phyloP scores from a whole-genome alignment of 331 rosid species.

The Telfairia occidentalis region DNA sequence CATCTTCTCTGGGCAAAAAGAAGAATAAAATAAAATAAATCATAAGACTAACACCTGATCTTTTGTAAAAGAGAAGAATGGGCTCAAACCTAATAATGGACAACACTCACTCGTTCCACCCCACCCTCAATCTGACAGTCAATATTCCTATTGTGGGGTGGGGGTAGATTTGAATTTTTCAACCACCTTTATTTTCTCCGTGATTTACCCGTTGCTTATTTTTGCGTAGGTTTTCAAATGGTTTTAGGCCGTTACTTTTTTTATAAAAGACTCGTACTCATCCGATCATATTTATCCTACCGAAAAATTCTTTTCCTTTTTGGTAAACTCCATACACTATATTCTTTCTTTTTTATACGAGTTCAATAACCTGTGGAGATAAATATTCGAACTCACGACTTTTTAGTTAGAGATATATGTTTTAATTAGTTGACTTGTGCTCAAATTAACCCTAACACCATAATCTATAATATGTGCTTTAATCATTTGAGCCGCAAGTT shows the following conservation, averaged over 20 bases:
- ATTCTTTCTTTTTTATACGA: too few relatives aligned
- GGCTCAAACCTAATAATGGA: conserved; percentile 5
- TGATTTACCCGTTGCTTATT: not conserved
- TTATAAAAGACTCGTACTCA: not conserved
- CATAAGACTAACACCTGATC: not conserved
- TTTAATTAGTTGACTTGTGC: too few relatives aligned
- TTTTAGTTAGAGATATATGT: too few relatives aligned
- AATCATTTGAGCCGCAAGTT: not conserved
- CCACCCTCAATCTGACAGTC: not conserved
- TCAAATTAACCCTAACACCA: too few relatives aligned
- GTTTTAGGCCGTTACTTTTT: not conserved
- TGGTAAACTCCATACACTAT: too few relatives aligned
- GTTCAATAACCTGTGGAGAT: too few relatives aligned
- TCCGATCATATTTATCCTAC: too few relatives aligned
- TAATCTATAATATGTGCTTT: too few relatives aligned
- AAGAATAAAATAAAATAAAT: not conserved
- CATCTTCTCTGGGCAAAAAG: not conserved
- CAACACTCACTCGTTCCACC: not conserved
- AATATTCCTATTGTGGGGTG: not conserved
- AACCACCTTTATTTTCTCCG: not conserved
- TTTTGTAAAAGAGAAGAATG: not conserved
- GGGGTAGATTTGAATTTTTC: conserved; percentile 2
- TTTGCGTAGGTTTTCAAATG: not conserved
- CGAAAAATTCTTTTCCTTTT: too few relatives aligned
- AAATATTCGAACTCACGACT: too few relatives aligned